Percentiles rank a stretch among this genome's conserved stretches.
These are phyloP conservation scores for Myriosclerotinia duriaeana DNA, from an alignment of 2,329 filamentous ascomycete genomes.

Conservation along the genomic window DNA sequence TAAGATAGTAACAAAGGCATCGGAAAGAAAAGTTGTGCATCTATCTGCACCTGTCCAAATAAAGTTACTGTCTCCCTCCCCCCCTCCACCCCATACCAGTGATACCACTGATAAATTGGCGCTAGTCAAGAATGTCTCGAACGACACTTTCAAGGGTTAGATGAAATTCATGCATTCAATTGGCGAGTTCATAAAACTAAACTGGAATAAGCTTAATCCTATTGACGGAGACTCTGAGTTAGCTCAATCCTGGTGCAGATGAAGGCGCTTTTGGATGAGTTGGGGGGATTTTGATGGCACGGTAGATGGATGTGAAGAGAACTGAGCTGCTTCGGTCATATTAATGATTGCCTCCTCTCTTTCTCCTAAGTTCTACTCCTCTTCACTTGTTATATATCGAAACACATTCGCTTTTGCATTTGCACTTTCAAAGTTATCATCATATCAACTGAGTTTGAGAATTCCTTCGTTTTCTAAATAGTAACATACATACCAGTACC, in stretches of 20 bases:
- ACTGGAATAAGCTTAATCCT: neutral
- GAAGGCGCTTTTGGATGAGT: conserved; percentile 16
- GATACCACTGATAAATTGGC: too few species aligned
- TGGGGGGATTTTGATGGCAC: neutral
- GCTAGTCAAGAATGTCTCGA: conserved; percentile 13
- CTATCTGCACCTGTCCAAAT: neutral
- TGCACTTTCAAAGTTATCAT: neutral
- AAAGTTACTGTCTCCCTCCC: neutral
- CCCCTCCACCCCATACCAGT: too few species aligned
- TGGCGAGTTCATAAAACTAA: too few species aligned
- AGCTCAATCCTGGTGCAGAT: conserved; percentile 15
- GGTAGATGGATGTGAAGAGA: neutral
- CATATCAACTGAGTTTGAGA: neutral
- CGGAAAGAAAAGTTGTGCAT: conserved; percentile 14
- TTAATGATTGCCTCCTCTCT: conserved; percentile 1
- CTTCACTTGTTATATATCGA: neutral
- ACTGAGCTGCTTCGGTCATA: neutral
- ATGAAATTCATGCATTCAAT: neutral
- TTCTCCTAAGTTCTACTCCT: neutral
- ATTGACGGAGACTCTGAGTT: neutral
- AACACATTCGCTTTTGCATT: conserved; percentile 18
- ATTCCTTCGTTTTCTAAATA: neutral
- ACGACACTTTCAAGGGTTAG: neutral
- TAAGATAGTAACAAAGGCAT: neutral
- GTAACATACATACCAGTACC: neutral